A percentile compares a stretch with the other conserved stretches of the same genome.
phyloP scores from a whole-genome alignment of 2,329 filamentous ascomycete genomes.

The Cryphonectria carpinicola region DNA sequence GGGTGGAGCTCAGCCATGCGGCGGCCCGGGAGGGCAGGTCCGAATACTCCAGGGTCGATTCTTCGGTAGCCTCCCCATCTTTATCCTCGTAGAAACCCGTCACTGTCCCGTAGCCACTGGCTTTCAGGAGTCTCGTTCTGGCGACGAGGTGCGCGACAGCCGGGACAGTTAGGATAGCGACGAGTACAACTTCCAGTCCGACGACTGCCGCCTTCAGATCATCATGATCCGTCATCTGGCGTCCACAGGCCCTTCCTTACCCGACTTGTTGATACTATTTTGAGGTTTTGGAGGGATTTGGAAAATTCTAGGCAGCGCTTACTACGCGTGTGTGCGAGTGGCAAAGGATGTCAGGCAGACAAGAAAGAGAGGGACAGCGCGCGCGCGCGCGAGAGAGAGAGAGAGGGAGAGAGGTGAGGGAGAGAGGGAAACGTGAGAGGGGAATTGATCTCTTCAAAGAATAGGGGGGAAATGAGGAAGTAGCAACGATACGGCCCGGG shows the following conservation, averaged over 20 bases:
- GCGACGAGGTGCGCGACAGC: slow-evolving; percentile 28
- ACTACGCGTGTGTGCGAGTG: slow-evolving; percentile 2
- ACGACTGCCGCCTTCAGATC: slow-evolving; percentile 20
- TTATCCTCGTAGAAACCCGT: slow-evolving; percentile 37
- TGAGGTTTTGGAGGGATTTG: neutral
- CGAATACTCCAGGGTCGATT: slow-evolving; percentile 38
- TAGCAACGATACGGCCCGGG: neutral
- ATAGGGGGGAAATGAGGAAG: neutral
- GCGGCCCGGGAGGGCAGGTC: slow-evolving; percentile 35
- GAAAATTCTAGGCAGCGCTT: neutral
- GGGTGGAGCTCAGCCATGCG: slow-evolving; percentile 33
- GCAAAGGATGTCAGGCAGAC: neutral
- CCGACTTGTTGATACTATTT: no score
- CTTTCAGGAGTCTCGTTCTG: slow-evolving; percentile 25
- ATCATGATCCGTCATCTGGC: slow-evolving; percentile 25
- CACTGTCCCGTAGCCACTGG: slow-evolving; percentile 31
- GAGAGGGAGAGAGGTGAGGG: neutral
- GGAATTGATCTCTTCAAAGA: neutral
- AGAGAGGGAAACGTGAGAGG: neutral
- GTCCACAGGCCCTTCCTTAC: neutral
- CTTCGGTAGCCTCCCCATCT: slow-evolving; percentile 40
- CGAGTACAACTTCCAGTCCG: slow-evolving; percentile 23
- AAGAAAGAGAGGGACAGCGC: no score
- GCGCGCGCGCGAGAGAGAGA: no score
- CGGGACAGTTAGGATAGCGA: slow-evolving; percentile 31